These are phyloP conservation scores for Rhizopogon roseolus DNA, from an alignment of 768 basidiomycete genomes.

Conservation along the genomic window DNA sequence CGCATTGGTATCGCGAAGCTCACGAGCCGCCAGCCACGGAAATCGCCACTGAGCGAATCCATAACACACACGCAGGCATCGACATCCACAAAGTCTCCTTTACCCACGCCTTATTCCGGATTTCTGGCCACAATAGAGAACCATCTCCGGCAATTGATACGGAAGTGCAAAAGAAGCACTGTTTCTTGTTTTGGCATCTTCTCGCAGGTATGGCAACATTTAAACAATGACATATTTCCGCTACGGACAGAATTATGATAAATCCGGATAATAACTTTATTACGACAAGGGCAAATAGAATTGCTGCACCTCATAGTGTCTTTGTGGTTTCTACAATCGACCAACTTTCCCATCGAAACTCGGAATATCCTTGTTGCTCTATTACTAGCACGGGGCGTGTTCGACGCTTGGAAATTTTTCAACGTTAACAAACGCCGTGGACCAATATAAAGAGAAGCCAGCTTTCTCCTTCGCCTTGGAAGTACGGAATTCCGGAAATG, in stretches of 20 bases:
- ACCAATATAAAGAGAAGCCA: not conserved
- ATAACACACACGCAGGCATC: not conserved
- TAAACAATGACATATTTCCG: slow-evolving; percentile 12
- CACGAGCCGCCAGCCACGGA: slow-evolving; percentile 12
- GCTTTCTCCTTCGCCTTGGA: not conserved
- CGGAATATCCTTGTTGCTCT: no score
- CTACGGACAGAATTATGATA: slow-evolving; percentile 22
- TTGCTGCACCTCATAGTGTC: not conserved
- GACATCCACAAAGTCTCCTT: not conserved
- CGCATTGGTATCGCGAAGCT: not conserved
- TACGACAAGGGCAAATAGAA: not conserved
- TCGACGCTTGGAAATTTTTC: slow-evolving; percentile 29
- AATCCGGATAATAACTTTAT: not conserved
- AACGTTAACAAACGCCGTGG: slow-evolving; percentile 41
- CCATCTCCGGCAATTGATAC: slow-evolving; percentile 10
- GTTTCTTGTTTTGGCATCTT: slow-evolving; percentile 13
- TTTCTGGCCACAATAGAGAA: slow-evolving; percentile 11
- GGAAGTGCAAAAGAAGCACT: slow-evolving; percentile 17
- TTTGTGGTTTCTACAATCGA: no score
- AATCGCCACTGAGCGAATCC: not conserved
- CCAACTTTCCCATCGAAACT: slow-evolving; percentile 34
- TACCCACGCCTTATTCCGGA: not conserved
- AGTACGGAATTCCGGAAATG: no score
- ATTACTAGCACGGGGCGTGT: slow-evolving; percentile 11
- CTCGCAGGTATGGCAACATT: slow-evolving; percentile 15